Evolutionary conservation across 164 flowering plant species (phyloP), one percentile per base, ranked within the genome.

Genomic region (Brasenia schreberi): DNA sequence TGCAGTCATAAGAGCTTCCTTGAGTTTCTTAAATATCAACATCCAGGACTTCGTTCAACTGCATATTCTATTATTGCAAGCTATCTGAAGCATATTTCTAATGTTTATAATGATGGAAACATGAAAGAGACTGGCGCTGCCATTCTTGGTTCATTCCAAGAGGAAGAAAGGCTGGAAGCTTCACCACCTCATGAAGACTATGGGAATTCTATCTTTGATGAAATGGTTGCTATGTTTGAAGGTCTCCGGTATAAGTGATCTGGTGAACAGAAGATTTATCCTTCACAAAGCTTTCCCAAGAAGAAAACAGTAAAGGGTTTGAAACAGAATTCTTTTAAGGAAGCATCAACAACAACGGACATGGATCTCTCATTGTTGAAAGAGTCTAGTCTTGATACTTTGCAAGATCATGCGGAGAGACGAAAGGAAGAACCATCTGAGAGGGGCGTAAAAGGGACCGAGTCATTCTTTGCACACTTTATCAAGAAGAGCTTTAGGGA

Each of bases 121-220:
- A 71, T 84, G 77, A 88, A 85, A 78, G 70, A 43, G 65, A 66
- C 89, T 66, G 80, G 96, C 14, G 63, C 79, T 18, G 67, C 81
- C 42, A 78, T 95, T 64, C 87, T 91, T 77, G 99, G 99, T 71
- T 82, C 88, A 67, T 87, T 91, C 75, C 92, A 88, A 73, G 99
- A 95, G 78, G 88, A 82, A 69, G 83, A 87, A n/a, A n/a, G n/a
- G n/a, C n/a, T n/a, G n/a, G n/a, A n/a, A 44, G 77, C 76, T 39
- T 76, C 82, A 18, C 74, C 80, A 27, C 74, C 72, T 61, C 75
- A 64, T 7, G 80, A 78, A 18, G 58, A 73, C 58, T 75, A 77
- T 68, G 82, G 72, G 64, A 63, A 72, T 64, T 70, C 77, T 59
- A 69, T 79, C 16, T 39, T 69, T 59, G 61, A 68, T 62, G 78